A percentile compares a stretch with the other conserved stretches of the same genome.
Evolutionary conservation across 495 filamentous ascomycete species (phyloP).

Genomic region (Neurospora sp.): DNA sequence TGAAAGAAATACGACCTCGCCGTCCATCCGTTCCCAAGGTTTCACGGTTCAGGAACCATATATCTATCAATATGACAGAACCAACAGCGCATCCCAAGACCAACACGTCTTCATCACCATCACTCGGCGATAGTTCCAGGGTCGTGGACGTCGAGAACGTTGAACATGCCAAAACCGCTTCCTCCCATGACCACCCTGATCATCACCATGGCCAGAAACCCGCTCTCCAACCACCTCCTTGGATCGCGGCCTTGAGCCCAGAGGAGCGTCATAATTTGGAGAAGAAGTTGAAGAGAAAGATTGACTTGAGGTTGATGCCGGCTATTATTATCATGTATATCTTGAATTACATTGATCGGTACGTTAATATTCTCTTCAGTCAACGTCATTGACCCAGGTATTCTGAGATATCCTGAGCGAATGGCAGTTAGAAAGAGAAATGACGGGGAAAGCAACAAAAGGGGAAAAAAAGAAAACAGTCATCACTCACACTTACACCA

Average conservation of each 20-base stretch:
- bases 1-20: background rate
- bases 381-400: background rate
- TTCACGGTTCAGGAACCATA: background rate
- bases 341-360: slow-evolving; percentile 70
- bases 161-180: background rate
- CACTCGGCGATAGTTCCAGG: background rate
- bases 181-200: background rate
- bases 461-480: background rate
- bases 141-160: background rate
- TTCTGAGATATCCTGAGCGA: background rate
- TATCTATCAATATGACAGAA: background rate
- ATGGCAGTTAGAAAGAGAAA: background rate
- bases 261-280: slow-evolving; percentile 40
- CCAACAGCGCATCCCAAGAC: background rate
- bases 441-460: background rate
- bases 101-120: background rate
- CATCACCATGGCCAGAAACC: background rate
- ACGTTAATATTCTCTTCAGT: background rate
- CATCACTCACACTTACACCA: background rate
- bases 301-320: slow-evolving; percentile 53
- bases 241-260: slow-evolving; percentile 33
- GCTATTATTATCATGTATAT: slow-evolving; percentile 51
- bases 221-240: slow-evolving; percentile 32
- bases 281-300: slow-evolving; percentile 47
- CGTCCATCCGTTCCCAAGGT: background rate